Conservation (phyloP, 73 alveolate species). For the Paramecium caudatum region DNA sequence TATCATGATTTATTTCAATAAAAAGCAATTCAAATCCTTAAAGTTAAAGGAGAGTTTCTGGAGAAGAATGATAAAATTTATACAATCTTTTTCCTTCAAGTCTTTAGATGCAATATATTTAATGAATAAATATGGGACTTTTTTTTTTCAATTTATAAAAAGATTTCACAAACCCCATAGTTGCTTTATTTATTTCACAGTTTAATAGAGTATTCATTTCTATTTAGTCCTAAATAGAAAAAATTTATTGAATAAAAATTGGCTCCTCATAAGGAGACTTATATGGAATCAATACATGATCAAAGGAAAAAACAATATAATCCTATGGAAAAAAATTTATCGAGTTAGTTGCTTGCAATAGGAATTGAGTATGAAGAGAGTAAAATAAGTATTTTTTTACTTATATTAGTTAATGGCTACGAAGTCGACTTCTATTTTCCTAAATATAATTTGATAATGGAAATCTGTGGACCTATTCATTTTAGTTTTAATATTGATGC, state of each 20-base stretch:
- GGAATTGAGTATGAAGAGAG: no score
- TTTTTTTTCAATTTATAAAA: background rate
- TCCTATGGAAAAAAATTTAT: background rate
- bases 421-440: slow-evolving; percentile 60
- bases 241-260: background rate
- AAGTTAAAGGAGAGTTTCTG: background rate
- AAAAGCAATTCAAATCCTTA: background rate
- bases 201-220: background rate
- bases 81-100: background rate
- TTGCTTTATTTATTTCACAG: background rate
- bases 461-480: slow-evolving; percentile 44
- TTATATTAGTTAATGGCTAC: background rate
- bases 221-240: background rate
- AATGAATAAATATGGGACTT: background rate
- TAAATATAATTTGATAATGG: background rate
- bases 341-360: background rate
- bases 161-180: background rate
- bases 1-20: background rate
- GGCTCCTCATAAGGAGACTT: background rate
- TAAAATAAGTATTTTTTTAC: no score
- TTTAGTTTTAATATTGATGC: slow-evolving; percentile 13
- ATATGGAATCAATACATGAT: background rate
- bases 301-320: background rate
- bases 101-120: slow-evolving; percentile 12
- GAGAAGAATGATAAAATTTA: background rate